Percentiles rank a stretch among this genome's conserved stretches.
These are phyloP conservation scores for Verbena officinalis DNA, from an alignment of 257 asterid species.

Conservation along the genomic window DNA sequence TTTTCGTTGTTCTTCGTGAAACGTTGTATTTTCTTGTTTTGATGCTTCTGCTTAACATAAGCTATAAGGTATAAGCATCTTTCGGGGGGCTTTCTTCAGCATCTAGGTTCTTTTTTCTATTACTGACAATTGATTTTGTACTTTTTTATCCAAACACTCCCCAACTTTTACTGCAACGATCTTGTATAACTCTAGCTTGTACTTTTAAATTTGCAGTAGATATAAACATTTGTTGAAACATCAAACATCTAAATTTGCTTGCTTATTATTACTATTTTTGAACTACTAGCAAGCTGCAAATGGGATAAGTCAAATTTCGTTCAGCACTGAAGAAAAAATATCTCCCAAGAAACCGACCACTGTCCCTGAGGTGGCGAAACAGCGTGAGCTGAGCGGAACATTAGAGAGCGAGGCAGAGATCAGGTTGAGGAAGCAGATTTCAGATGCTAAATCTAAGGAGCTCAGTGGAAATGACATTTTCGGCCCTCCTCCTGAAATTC, in stretches of 20 bases:
- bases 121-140: too few relatives aligned
- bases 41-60: too few relatives aligned
- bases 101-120: too few relatives aligned
- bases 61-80: too few relatives aligned
- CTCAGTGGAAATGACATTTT: slow-evolving; percentile 88
- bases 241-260: background rate
- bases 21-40: too few relatives aligned
- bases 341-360: slow-evolving; percentile 87
- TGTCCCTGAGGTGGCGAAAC: slow-evolving; percentile 86
- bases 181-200: too few relatives aligned
- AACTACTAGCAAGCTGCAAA: slow-evolving; percentile 76
- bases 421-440: slow-evolving; percentile 59
- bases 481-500: slow-evolving; percentile 78
- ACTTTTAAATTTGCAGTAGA: slow-evolving; percentile 6
- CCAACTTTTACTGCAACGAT: too few relatives aligned
- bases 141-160: too few relatives aligned
- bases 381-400: slow-evolving; percentile 89
- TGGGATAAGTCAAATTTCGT: slow-evolving; percentile 95
- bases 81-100: too few relatives aligned
- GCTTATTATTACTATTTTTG: background rate
- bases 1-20: too few relatives aligned
- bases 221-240: background rate
- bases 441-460: slow-evolving; percentile 82
- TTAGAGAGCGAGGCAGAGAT: slow-evolving; percentile 64
- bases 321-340: slow-evolving; percentile 73